Evolutionary conservation across 768 basidiomycete genomes (phyloP).

Genomic region (Amanita rimosa): DNA sequence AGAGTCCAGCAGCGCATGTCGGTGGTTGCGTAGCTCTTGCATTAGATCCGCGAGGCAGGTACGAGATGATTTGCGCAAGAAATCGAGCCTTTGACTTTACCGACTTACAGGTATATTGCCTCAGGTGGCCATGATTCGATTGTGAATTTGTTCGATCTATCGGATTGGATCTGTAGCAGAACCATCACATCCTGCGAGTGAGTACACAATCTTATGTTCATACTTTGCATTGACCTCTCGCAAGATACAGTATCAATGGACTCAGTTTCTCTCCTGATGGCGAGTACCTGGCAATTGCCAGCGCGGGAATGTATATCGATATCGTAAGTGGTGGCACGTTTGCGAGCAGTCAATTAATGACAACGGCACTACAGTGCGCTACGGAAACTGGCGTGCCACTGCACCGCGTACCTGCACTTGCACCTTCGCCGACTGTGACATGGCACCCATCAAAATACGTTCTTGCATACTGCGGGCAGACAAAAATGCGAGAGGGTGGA

Average conservation of each 20-base stretch:
- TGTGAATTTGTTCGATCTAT: conserved; percentile 68
- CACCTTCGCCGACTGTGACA: conserved; percentile 61
- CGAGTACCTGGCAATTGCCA: conserved; percentile 74
- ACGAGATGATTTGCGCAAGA: conserved; percentile 3
- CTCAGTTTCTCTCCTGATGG: conserved; percentile 78
- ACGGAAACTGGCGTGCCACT: conserved; percentile 66
- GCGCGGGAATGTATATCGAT: conserved; percentile 61
- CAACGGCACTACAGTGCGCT: conserved; percentile 43
- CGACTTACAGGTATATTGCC: conserved; percentile 48
- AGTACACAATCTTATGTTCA: conserved; percentile 16
- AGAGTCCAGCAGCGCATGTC: conserved; percentile 64
- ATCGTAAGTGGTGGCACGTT: conserved; percentile 41
- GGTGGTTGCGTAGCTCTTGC: conserved; percentile 72
- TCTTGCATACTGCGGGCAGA: conserved; percentile 36
- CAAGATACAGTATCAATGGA: conserved; percentile 58
- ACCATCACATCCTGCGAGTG: conserved; percentile 78
- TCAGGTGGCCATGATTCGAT: conserved; percentile 78
- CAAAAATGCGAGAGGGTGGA: conserved; percentile 39
- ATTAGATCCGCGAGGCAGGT: conserved; percentile 73
- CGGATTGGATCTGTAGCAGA: conserved; percentile 71
- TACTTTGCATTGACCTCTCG: background rate
- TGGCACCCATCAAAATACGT: conserved; percentile 6
- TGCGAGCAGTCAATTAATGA: background rate
- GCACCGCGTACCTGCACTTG: conserved; percentile 66
- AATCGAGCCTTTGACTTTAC: background rate